Conservation (phyloP, 192 early-diverging fungal species). For the Rhizophlyctis rosea region DNA sequence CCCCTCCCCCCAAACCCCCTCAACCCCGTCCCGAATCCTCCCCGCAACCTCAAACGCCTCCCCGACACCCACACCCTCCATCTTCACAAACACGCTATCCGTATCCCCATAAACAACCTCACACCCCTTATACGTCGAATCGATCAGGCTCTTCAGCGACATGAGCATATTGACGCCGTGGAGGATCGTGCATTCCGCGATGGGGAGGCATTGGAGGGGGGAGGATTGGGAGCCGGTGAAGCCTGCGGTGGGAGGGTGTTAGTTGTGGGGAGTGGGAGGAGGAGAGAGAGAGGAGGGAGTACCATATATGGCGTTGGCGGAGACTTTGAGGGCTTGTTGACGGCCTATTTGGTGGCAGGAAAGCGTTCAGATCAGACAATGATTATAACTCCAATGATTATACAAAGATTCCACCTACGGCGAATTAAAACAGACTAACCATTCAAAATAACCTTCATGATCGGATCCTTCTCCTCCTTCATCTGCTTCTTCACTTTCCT, state of each 20-base stretch:
- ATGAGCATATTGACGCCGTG: background rate
- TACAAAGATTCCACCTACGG: too few relatives aligned
- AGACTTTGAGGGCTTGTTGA: constrained; percentile 4
- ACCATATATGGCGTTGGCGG: constrained; percentile 1
- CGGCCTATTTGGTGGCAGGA: background rate
- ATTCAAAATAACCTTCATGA: constrained; percentile 4
- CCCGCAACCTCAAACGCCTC: background rate
- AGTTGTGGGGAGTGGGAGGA: too few relatives aligned
- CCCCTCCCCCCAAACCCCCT: background rate
- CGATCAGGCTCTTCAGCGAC: background rate
- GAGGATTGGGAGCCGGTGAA: background rate
- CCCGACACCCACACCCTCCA: background rate
- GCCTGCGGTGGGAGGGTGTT: too few relatives aligned
- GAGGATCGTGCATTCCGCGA: background rate
- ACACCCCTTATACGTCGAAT: background rate
- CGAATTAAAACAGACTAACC: background rate
- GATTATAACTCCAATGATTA: too few relatives aligned
- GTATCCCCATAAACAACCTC: background rate
- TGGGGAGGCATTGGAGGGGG: background rate
- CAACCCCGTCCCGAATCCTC: background rate
- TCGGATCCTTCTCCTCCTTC: background rate
- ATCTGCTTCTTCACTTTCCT: constrained; percentile 4
- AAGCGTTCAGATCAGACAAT: background rate
- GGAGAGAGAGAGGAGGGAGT: too few relatives aligned
- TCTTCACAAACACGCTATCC: background rate